Evolutionary conservation across 2,329 filamentous ascomycete species (phyloP).

Genomic region (Tolypocladium guangdongense): DNA sequence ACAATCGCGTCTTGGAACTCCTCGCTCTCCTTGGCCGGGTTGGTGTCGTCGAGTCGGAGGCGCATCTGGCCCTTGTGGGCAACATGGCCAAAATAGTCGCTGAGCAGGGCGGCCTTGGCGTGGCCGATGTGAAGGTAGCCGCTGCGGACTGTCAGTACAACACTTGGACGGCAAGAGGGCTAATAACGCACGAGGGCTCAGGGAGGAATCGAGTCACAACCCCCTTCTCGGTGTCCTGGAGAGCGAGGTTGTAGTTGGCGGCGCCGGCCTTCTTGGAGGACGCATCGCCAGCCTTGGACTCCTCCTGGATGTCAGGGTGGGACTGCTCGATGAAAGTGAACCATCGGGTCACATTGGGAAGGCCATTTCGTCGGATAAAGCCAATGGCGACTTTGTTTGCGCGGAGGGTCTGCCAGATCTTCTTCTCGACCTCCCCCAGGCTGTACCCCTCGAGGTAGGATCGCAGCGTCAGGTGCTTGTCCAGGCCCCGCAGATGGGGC

Average conservation of each 20-base stretch:
- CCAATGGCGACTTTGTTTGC: conserved; percentile 76
- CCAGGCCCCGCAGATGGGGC: conserved; percentile 61
- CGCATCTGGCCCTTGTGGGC: conserved; percentile 86
- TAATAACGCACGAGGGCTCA: conserved; percentile 64
- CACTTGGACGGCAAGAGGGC: not conserved
- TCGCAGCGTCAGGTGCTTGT: conserved; percentile 78
- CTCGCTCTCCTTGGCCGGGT: conserved; percentile 93
- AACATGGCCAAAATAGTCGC: conserved; percentile 93
- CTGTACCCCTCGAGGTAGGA: conserved; percentile 77
- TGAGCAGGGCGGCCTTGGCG: conserved; percentile 84
- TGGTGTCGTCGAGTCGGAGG: conserved; percentile 93
- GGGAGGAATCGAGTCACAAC: conserved; percentile 90
- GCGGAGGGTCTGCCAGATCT: conserved; percentile 73
- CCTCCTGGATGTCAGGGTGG: conserved; percentile 63
- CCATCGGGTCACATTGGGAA: conserved; percentile 75
- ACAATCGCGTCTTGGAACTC: conserved; percentile 92
- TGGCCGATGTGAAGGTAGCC: conserved; percentile 94
- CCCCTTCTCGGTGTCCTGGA: conserved; percentile 75
- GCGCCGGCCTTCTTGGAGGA: conserved; percentile 66
- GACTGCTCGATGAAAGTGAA: conserved; percentile 75
- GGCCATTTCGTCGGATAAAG: conserved; percentile 66
- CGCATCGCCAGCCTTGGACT: conserved; percentile 59
- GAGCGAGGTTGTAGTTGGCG: conserved; percentile 74
- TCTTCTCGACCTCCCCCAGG: conserved; percentile 65
- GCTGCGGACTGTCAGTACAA: conserved; percentile 16